Conservation (phyloP, 176 grass and related monocot species). For the Coix lacrymajobi region DNA sequence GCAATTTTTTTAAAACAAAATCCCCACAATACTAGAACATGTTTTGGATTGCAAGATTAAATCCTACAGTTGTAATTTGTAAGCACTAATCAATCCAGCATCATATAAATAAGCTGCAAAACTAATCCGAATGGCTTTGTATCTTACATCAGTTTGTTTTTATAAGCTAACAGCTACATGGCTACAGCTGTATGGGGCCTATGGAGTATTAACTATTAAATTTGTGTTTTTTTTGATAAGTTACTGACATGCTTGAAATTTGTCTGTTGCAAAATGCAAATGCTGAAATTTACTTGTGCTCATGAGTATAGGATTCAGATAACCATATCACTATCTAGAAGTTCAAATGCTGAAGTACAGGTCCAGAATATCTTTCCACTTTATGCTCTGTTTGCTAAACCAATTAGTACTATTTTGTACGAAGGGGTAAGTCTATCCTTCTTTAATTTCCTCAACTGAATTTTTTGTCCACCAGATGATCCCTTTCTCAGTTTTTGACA, state of each 20-base stretch:
- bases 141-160: background rate
- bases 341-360: constrained; percentile 46
- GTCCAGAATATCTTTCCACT: constrained; percentile 60
- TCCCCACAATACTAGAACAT: background rate
- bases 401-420: constrained; percentile 27
- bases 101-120: background rate
- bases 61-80: background rate
- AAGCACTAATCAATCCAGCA: background rate
- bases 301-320: constrained; percentile 65
- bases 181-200: background rate
- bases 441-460: background rate
- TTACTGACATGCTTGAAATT: background rate
- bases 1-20: background rate
- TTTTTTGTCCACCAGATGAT: background rate
- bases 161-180: background rate
- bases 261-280: background rate
- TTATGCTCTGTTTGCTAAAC: constrained; percentile 65
- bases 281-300: constrained; percentile 14
- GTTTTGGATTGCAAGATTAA: constrained; percentile 8
- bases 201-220: background rate
- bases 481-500: constrained; percentile 25
- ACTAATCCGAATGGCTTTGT: background rate
- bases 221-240: background rate
- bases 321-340: constrained; percentile 51
- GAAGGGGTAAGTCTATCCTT: constrained; percentile 49